phyloP scores from a whole-genome alignment of 345 rosid species.

The Hibiscus tridactylites region DNA sequence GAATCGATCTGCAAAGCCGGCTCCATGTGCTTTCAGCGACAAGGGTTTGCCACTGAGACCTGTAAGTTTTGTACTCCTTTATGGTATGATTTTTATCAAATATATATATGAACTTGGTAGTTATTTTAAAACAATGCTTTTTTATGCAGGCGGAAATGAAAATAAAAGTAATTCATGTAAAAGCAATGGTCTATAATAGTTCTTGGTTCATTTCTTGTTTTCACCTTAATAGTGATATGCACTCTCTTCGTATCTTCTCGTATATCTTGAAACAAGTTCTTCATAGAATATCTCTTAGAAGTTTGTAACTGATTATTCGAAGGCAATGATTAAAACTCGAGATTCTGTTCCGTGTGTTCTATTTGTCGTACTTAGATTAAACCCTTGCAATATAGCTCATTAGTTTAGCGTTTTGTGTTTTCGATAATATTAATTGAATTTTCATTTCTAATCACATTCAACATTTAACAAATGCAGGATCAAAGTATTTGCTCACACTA shows the following conservation, averaged over 20 bases:
- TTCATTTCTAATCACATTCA: not conserved
- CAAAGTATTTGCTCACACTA: slow-evolving; percentile 66
- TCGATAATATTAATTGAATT: not conserved
- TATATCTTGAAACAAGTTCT: not conserved
- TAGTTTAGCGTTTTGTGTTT: not conserved
- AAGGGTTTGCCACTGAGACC: slow-evolving; percentile 94
- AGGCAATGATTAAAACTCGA: not conserved
- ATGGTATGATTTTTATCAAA: not conserved
- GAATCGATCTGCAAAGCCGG: slow-evolving; percentile 36
- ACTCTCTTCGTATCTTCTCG: not conserved
- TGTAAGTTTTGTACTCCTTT: slow-evolving; percentile 45
- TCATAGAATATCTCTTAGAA: not conserved
- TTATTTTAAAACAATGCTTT: not conserved
- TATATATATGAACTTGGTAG: not conserved
- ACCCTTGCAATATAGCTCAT: not conserved
- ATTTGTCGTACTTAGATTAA: not conserved
- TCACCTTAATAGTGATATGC: not conserved
- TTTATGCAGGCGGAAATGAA: not conserved
- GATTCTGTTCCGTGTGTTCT: not conserved
- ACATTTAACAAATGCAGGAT: slow-evolving; percentile 39
- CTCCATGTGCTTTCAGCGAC: slow-evolving; percentile 56
- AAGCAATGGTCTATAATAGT: not conserved
- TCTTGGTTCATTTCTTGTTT: not conserved
- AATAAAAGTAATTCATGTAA: not conserved
- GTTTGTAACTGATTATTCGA: not conserved